A percentile compares a stretch with the other conserved stretches of the same genome.
Evolutionary conservation across 257 asterid species (phyloP).

Genomic region (Solanum piurae): DNA sequence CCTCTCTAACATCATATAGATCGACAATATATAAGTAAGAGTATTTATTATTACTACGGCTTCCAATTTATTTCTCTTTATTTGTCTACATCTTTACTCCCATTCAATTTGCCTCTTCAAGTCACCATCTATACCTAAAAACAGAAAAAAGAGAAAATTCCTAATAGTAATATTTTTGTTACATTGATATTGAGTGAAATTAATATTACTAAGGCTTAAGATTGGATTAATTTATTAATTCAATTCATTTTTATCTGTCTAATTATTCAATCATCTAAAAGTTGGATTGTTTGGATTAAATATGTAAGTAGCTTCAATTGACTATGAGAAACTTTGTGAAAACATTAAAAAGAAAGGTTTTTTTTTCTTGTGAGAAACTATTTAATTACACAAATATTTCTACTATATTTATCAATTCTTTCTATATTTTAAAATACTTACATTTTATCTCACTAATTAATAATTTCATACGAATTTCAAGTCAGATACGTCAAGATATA

Average conservation of each 20-base stretch:
- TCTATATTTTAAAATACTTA: no score
- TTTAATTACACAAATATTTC: not conserved
- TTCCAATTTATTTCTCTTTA: not conserved
- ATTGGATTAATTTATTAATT: not conserved
- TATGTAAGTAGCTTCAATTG: not conserved
- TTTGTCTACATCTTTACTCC: not conserved
- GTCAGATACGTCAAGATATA: not conserved
- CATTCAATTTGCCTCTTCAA: not conserved
- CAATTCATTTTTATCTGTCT: not conserved
- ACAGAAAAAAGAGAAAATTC: not conserved
- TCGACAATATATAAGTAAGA: not conserved
- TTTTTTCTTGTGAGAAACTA: not conserved
- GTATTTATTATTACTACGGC: not conserved
- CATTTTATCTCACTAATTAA: no score
- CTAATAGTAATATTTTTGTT: not conserved
- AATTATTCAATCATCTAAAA: not conserved
- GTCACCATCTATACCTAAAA: not conserved
- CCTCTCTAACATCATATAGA: not conserved
- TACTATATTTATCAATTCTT: no score
- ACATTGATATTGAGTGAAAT: not conserved
- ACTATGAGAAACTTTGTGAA: not conserved
- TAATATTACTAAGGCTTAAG: not conserved
- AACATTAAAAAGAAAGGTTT: not conserved
- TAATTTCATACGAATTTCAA: no score
- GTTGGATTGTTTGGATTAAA: not conserved